Evolutionary conservation across 257 asterid species (phyloP).

Genomic region (Misopates orontium): DNA sequence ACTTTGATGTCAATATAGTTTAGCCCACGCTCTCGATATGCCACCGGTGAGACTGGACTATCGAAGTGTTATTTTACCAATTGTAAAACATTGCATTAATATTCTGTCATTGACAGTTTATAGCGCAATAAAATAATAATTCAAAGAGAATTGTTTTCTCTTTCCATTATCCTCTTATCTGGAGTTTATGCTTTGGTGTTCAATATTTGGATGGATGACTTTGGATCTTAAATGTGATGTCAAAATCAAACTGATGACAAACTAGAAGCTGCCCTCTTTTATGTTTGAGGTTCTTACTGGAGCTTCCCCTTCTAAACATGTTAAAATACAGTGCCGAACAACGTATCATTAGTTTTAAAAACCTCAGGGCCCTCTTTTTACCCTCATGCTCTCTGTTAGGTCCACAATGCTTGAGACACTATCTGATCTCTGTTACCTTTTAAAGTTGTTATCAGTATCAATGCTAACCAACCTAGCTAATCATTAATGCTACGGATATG

Average conservation of each 20-base stretch:
- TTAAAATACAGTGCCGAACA: constrained; percentile 5
- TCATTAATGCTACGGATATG: not conserved
- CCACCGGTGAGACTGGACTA: too few relatives aligned
- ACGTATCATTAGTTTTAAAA: constrained; percentile 5
- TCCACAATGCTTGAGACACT: constrained; percentile 10
- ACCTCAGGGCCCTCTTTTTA: not conserved
- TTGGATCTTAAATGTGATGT: constrained; percentile 2
- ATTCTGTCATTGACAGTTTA: too few relatives aligned
- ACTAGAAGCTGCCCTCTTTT: not conserved
- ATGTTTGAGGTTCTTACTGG: not conserved
- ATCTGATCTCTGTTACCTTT: constrained; percentile 7
- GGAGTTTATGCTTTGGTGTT: not conserved
- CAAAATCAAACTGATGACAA: not conserved
- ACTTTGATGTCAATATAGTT: too few relatives aligned
- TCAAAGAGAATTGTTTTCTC: not conserved
- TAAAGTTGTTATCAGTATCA: constrained; percentile 8
- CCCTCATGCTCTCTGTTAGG: constrained; percentile 17
- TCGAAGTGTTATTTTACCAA: too few relatives aligned
- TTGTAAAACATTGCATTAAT: too few relatives aligned
- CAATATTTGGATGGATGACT: constrained; percentile 8
- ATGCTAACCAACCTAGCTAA: not conserved
- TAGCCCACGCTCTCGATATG: too few relatives aligned
- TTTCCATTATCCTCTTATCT: not conserved
- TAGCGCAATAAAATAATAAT: constrained; percentile 6
- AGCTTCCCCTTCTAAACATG: not conserved